Percentiles rank a stretch among this genome's conserved stretches.
Evolutionary conservation across 2,329 filamentous ascomycete species (phyloP).

Genomic region (Sclerotinia spermophila): DNA sequence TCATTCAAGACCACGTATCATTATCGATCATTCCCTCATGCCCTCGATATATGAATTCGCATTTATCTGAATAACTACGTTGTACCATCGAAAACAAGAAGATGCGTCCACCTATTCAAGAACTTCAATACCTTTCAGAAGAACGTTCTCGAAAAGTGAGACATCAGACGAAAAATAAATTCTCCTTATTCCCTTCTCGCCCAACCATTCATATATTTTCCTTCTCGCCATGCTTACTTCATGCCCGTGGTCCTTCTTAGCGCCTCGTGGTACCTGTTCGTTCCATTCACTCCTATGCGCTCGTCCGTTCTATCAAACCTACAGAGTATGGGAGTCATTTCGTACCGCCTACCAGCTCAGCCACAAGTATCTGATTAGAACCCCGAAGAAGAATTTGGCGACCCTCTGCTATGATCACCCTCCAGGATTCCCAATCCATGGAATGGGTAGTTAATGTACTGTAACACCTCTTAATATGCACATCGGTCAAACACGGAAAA

Average conservation of each 20-base stretch:
- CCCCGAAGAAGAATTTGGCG: not conserved
- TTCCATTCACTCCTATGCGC: not conserved
- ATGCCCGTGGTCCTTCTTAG: not conserved
- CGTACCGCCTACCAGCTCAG: not conserved
- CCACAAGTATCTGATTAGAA: not conserved
- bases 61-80: not conserved
- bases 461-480: not conserved
- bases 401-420: not conserved
- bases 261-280: not conserved
- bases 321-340: not conserved
- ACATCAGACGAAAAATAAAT: conserved; percentile 7
- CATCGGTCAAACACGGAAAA: not conserved
- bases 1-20: not conserved
- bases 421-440: not conserved
- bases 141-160: not conserved
- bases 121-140: not conserved
- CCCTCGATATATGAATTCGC: not conserved
- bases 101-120: not conserved
- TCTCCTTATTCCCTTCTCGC: not conserved
- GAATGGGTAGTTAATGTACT: not conserved
- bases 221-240: conserved; percentile 5
- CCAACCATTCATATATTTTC: not conserved
- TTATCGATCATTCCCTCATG: not conserved
- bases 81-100: not conserved
- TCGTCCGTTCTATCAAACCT: not conserved